Evolutionary conservation across 306 rosid genomes (phyloP).

Genomic region (Prunus mira): DNA sequence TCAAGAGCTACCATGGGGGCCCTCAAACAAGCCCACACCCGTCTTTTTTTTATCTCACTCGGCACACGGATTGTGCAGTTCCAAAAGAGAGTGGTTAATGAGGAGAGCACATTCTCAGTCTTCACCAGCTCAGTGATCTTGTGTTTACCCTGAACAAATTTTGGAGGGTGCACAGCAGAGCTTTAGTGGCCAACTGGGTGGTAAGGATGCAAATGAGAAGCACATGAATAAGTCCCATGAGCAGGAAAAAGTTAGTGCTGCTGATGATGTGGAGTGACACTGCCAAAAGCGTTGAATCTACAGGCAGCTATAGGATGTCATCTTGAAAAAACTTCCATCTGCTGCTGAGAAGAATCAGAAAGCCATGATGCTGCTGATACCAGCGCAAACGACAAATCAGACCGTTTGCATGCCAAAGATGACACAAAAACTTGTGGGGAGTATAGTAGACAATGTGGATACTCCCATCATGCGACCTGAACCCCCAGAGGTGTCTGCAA

Average conservation of each 20-base stretch:
- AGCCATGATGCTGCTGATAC: slow-evolving; percentile 35
- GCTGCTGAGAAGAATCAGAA: slow-evolving; percentile 59
- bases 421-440: slow-evolving; percentile 32
- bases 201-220: slow-evolving; percentile 42
- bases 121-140: slow-evolving; percentile 91
- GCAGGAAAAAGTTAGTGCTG: slow-evolving; percentile 40
- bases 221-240: slow-evolving; percentile 36
- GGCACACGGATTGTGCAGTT: slow-evolving; percentile 92
- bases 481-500: slow-evolving; percentile 43
- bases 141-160: slow-evolving; percentile 73
- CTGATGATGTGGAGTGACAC: slow-evolving; percentile 41
- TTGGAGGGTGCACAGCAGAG: slow-evolving; percentile 38
- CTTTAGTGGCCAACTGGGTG: slow-evolving; percentile 27
- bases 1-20: slow-evolving; percentile 82
- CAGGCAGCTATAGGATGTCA: slow-evolving; percentile 75
- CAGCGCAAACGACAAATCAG: slow-evolving; percentile 39
- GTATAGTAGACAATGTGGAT: slow-evolving; percentile 38
- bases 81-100: slow-evolving; percentile 78
- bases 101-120: slow-evolving; percentile 79
- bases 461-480: slow-evolving; percentile 47
- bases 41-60: slow-evolving; percentile 85
- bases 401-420: slow-evolving; percentile 41
- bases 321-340: slow-evolving; percentile 88
- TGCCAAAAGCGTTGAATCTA: slow-evolving; percentile 50
- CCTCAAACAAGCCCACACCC: slow-evolving; percentile 87